Base-by-base conservation (phyloP, 176 grass and related monocot genomes). In the Pharus latifolius region DNA sequence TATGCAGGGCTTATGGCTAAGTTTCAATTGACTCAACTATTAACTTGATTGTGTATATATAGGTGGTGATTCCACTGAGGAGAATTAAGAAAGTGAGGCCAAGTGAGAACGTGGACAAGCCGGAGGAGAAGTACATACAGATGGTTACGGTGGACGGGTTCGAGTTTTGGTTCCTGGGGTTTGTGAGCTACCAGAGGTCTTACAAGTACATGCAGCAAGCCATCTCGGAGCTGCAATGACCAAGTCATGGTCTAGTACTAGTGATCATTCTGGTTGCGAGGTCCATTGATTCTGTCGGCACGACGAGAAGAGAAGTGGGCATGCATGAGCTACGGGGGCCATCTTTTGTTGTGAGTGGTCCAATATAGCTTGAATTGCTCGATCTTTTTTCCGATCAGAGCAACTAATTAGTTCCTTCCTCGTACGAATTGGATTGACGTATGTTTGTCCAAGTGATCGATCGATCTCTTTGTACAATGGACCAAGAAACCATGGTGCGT, bases 151-250 rank as follows among this genome's bases (percentile, higher is more conserved):
- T 88, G 1, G 91, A 96, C 60, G 81, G 85, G 0, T 96, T 96
- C 37, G 91, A 96, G 81, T 91, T 96, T 75, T 96, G 88, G 91
- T 96, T 96, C 61, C 77, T 88, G 91, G 88, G 88, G 0, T 96
- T 96, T 73, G 69, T 91, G 10, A 91, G 76, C 41, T 83, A 69
- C 63, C 80, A 96, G 69, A 69, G 88, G 34, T 83, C 82, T 0
- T 95, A 56, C 80, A 86, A 49, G 61, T 83, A 55, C 83, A 75
- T 95, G 63, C 71, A 87, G 78, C 76, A 78, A 48, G 66, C 68
- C 68, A 18, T 95, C 76, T 44, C 70, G 11, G 78, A 81, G 1
- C 42, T 35, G 56, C 70, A 70, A 61, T 83, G 76, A 88, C 46
- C 8, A 76, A 25, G 3, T 5, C 76, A 16, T 31, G 24, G 72